Conservation (phyloP, 768 basidiomycete genomes). For the Leccinum obscurum region DNA sequence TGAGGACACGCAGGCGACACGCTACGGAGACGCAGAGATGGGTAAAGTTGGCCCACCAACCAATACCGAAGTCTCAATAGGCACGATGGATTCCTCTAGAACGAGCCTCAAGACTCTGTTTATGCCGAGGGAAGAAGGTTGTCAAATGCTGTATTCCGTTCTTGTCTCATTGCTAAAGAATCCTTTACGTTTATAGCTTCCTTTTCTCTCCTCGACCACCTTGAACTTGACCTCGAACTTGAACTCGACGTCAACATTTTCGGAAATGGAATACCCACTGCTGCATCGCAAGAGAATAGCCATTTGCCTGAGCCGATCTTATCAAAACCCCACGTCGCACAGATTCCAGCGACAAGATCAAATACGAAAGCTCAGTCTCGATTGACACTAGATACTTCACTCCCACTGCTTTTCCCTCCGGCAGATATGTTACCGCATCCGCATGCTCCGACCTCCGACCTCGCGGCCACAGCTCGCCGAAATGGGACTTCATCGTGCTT, state of each 20-base stretch:
- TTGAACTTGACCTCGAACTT: conserved; percentile 73
- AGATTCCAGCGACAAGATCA: conserved; percentile 2
- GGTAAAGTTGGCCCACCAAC: not conserved
- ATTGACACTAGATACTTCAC: conserved; percentile 50
- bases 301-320: conserved; percentile 4
- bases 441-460: conserved; percentile 14
- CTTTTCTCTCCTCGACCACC: conserved; percentile 75
- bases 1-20: conserved; percentile 2
- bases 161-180: not conserved
- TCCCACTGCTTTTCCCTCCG: conserved; percentile 65
- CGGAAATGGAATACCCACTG: conserved; percentile 21
- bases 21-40: conserved; percentile 16
- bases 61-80: not conserved
- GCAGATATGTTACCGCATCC: conserved; percentile 24
- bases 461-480: not conserved
- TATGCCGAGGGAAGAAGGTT: conserved; percentile 67
- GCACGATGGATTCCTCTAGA: conserved; percentile 1
- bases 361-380: conserved; percentile 9
- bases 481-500: conserved; percentile 24
- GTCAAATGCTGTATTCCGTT: conserved; percentile 10
- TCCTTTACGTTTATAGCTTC: conserved; percentile 39
- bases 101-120: conserved; percentile 71
- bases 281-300: conserved; percentile 2
- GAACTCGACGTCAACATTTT: conserved; percentile 62
- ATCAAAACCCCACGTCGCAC: conserved; percentile 1